These are phyloP conservation scores for Cercospora berteroae DNA, from an alignment of 2,329 filamentous ascomycete genomes.

Conservation along the genomic window DNA sequence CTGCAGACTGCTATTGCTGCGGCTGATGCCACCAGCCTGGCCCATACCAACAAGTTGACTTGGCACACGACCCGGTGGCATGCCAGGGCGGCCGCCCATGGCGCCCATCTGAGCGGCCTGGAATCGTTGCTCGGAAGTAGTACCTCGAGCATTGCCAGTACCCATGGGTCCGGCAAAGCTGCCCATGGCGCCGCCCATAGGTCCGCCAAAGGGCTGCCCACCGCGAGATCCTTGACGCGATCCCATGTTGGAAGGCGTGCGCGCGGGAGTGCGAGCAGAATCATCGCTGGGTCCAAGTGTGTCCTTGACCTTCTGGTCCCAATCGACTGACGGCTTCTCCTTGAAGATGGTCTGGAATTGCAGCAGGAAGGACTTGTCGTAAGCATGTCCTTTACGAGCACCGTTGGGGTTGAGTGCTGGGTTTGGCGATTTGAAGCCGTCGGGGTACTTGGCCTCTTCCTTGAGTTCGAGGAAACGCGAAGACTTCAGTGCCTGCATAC, in stretches of 20 bases:
- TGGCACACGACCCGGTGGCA: constrained; percentile 57
- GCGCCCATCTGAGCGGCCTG: constrained; percentile 33
- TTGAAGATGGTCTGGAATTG: constrained; percentile 97
- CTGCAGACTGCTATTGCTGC: constrained; percentile 60
- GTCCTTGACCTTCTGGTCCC: constrained; percentile 83
- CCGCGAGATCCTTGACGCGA: constrained; percentile 48
- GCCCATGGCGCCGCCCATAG: constrained; percentile 60
- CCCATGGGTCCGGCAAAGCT: constrained; percentile 42
- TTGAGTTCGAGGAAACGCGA: constrained; percentile 83
- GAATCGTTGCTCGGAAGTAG: constrained; percentile 76
- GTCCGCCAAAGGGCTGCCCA: constrained; percentile 47
- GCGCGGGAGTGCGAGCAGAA: constrained; percentile 64
- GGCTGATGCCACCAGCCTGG: constrained; percentile 53
- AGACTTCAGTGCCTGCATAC: constrained; percentile 88
- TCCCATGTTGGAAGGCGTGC: constrained; percentile 49
- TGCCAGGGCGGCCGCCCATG: constrained; percentile 32
- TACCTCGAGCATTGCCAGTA: constrained; percentile 66
- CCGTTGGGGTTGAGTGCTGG: constrained; percentile 80
- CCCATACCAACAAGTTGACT: constrained; percentile 52
- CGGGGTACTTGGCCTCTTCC: constrained; percentile 72
- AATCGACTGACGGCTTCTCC: constrained; percentile 92
- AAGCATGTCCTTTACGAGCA: constrained; percentile 83
- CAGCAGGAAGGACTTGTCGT: constrained; percentile 90
- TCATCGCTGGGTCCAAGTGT: constrained; percentile 74
- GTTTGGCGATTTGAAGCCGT: constrained; percentile 83